Evolutionary conservation across 192 early-diverging fungal species (phyloP).

Genomic region (Coemansia sp.): DNA sequence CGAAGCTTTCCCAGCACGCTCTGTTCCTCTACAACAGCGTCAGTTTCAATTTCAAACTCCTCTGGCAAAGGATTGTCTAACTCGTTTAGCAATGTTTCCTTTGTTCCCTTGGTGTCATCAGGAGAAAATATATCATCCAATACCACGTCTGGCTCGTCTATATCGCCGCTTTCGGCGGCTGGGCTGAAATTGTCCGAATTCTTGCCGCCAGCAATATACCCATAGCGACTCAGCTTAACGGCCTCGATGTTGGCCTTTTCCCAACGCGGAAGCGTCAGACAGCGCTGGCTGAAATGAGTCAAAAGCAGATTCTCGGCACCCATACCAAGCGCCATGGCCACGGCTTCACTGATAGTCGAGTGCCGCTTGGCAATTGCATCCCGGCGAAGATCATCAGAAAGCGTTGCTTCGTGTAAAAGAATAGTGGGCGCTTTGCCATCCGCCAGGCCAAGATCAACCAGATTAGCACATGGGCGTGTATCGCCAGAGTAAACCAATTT

Average conservation of each 20-base stretch:
- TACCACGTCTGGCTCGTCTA: constrained; percentile 6
- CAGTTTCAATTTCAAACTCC: background rate
- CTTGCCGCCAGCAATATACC: constrained; percentile 13
- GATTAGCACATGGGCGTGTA: constrained; percentile 77
- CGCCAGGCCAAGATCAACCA: constrained; percentile 67
- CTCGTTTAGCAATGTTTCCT: constrained; percentile 26
- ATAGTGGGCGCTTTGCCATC: constrained; percentile 58
- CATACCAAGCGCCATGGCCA: constrained; percentile 81
- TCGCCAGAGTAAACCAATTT: constrained; percentile 91
- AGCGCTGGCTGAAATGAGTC: constrained; percentile 97
- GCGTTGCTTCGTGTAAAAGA: constrained; percentile 91
- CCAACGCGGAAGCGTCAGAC: constrained; percentile 52
- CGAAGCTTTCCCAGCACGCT: constrained; percentile 13
- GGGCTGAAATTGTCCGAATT: constrained; percentile 4
- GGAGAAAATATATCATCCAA: background rate
- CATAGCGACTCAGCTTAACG: constrained; percentile 26
- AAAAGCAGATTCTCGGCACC: constrained; percentile 77
- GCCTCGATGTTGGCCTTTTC: constrained; percentile 4
- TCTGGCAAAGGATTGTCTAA: constrained; percentile 16
- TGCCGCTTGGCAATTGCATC: constrained; percentile 83
- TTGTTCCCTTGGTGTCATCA: constrained; percentile 13
- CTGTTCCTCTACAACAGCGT: background rate
- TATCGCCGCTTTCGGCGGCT: background rate
- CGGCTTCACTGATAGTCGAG: constrained; percentile 83
- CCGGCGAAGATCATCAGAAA: constrained; percentile 66